Evolutionary conservation across 305 asterid genomes (phyloP).

Genomic region (Rubia tinctorum): DNA sequence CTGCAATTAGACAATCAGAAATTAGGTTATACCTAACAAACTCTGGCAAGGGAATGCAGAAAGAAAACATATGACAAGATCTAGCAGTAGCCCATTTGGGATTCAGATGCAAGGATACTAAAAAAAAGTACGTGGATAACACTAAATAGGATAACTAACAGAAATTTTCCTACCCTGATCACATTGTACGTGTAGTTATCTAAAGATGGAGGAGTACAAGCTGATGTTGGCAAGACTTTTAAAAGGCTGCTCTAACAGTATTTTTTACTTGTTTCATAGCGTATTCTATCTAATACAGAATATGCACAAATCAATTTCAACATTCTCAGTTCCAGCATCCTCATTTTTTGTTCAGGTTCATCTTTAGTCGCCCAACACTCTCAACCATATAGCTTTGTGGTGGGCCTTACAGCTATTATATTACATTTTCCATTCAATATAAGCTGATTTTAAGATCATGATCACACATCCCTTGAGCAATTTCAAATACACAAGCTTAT

Average conservation of each 20-base stretch:
- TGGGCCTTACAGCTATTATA: neutral
- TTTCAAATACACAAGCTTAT: neutral
- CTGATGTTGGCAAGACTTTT: neutral
- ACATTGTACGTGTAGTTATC: neutral
- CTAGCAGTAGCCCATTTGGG: neutral
- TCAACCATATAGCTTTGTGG: neutral
- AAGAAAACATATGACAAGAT: neutral
- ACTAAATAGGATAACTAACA: neutral
- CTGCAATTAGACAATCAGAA: constrained; percentile 31
- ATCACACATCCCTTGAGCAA: neutral
- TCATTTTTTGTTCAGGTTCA: neutral
- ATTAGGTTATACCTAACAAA: constrained; percentile 9
- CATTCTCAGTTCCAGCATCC: neutral
- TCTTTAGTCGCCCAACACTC: neutral
- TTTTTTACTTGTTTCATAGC: neutral
- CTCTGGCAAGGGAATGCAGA: neutral
- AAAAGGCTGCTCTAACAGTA: neutral
- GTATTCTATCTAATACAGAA: neutral
- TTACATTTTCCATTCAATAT: neutral
- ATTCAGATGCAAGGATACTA: neutral
- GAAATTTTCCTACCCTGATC: neutral
- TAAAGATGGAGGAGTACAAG: neutral
- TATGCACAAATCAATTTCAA: neutral
- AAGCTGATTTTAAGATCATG: neutral
- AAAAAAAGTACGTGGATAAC: neutral